These are phyloP conservation scores for Ceratocystis lukuohia DNA, from an alignment of 2,329 filamentous ascomycete species.

Conservation along the genomic window DNA sequence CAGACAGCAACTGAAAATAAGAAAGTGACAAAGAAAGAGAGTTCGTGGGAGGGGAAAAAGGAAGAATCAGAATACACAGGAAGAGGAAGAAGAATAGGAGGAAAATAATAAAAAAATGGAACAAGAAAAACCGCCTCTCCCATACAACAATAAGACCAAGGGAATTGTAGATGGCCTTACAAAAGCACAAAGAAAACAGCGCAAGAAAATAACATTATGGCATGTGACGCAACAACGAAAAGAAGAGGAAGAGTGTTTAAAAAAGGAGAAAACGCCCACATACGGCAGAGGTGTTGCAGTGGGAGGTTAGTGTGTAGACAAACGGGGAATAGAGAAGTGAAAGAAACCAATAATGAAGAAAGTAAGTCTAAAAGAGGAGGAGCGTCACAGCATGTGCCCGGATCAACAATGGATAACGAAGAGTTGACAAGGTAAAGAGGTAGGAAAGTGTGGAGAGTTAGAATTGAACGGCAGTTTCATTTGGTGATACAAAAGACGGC, in stretches of 20 bases:
- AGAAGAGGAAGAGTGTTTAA: neutral
- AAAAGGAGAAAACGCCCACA: neutral
- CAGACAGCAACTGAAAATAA: neutral
- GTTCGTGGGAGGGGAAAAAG: neutral
- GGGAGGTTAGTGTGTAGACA: neutral
- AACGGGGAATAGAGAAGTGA: constrained; percentile 3
- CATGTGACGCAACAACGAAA: constrained; percentile 7
- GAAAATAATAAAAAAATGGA: neutral
- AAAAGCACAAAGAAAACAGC: neutral
- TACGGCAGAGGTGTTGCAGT: neutral
- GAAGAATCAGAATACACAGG: neutral
- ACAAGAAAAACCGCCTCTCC: neutral
- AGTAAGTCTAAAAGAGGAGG: constrained; percentile 3
- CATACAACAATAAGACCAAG: neutral
- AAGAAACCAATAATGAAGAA: constrained; percentile 1
- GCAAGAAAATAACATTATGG: neutral
- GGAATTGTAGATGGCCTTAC: neutral
- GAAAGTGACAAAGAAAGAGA: neutral
- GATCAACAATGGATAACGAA: neutral
- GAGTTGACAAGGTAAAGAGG: neutral
- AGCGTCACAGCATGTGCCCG: constrained; percentile 2
- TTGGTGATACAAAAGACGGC: neutral
- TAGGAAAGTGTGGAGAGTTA: neutral
- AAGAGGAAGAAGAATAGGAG: neutral
- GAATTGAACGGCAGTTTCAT: neutral